Percentiles rank a stretch among this genome's conserved stretches.
Evolutionary conservation across 2,329 filamentous ascomycete genomes (phyloP).

Genomic region (Endoconidiophora polonica): DNA sequence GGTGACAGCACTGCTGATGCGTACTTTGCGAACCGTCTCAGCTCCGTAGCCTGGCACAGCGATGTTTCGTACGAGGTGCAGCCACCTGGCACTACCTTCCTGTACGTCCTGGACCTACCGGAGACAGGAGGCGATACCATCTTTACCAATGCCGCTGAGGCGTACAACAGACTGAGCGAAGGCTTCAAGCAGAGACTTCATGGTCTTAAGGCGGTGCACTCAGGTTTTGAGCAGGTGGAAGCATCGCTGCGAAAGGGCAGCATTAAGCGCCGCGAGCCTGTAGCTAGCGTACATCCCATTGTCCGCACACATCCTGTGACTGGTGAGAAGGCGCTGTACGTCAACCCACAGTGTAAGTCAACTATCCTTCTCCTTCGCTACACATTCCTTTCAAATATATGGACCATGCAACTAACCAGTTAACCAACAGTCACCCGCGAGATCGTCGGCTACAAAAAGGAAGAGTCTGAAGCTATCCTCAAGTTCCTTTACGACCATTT

Average conservation of each 20-base stretch:
- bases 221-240: slow-evolving; percentile 64
- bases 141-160: slow-evolving; percentile 63
- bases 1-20: slow-evolving; percentile 31
- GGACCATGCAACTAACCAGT: background rate
- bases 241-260: slow-evolving; percentile 49
- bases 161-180: slow-evolving; percentile 66
- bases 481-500: slow-evolving; percentile 50
- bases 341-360: slow-evolving; percentile 64
- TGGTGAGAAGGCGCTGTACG: slow-evolving; percentile 66
- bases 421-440: slow-evolving; percentile 48
- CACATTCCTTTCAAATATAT: background rate
- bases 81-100: slow-evolving; percentile 76
- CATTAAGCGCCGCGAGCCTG: slow-evolving; percentile 58
- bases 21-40: slow-evolving; percentile 48
- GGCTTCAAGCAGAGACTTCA: slow-evolving; percentile 66
- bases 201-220: slow-evolving; percentile 66
- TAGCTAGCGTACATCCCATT: slow-evolving; percentile 58
- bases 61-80: slow-evolving; percentile 81
- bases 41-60: slow-evolving; percentile 74
- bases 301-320: slow-evolving; percentile 69
- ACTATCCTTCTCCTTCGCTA: background rate
- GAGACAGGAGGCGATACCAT: slow-evolving; percentile 69
- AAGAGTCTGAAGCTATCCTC: slow-evolving; percentile 62
- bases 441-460: slow-evolving; percentile 71
- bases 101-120: slow-evolving; percentile 75